Evolutionary conservation across 768 basidiomycete species (phyloP).

Genomic region (Panus rudis): DNA sequence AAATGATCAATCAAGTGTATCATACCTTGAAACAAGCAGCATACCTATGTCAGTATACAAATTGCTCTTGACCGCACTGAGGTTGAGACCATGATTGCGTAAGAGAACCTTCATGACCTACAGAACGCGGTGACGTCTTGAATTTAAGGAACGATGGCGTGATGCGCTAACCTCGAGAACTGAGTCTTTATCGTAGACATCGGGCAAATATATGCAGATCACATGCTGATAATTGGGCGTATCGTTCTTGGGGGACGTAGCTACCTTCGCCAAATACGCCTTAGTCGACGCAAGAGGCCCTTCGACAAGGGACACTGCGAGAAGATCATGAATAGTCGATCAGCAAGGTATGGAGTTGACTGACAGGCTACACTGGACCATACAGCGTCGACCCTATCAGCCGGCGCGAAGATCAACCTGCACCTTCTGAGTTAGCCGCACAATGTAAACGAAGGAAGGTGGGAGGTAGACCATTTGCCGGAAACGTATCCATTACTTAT

Average conservation of each 20-base stretch:
- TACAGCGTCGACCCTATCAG: constrained; percentile 55
- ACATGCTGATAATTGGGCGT: constrained; percentile 50
- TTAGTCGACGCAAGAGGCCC: constrained; percentile 55
- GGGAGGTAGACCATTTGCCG: constrained; percentile 57
- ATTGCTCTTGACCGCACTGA: constrained; percentile 66
- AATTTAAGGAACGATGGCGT: constrained; percentile 2
- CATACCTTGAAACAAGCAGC: neutral
- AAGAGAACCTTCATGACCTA: constrained; percentile 68
- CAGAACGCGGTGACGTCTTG: constrained; percentile 1
- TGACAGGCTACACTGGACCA: constrained; percentile 59
- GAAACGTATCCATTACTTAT: constrained; percentile 41
- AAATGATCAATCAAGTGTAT: neutral
- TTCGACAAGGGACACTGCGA: constrained; percentile 52
- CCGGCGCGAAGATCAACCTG: constrained; percentile 62
- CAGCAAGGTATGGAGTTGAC: constrained; percentile 12
- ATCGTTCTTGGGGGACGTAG: constrained; percentile 49
- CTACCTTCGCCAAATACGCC: constrained; percentile 55
- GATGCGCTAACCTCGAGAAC: constrained; percentile 41
- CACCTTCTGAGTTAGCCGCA: constrained; percentile 1
- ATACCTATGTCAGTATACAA: constrained; percentile 59
- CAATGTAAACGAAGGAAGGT: neutral
- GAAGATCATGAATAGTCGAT: neutral
- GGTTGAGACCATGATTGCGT: constrained; percentile 54
- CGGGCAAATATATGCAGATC: constrained; percentile 64
- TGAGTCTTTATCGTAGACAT: constrained; percentile 58